phyloP scores from a whole-genome alignment of 2,329 filamentous ascomycete genomes.

The Cadophora malorum region DNA sequence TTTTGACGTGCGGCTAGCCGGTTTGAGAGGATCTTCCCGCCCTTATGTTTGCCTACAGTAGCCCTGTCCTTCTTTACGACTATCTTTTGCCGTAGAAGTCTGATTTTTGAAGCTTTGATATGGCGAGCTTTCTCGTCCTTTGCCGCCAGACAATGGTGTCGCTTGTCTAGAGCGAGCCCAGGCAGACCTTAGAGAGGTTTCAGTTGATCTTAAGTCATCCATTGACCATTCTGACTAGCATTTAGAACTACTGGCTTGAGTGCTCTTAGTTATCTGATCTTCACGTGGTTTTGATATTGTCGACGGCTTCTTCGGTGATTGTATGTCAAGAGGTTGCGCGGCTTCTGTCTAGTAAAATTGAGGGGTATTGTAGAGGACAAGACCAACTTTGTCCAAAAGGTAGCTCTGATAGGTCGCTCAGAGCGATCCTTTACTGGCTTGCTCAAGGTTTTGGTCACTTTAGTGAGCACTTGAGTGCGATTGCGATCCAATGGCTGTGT shows the following conservation, averaged over 20 bases:
- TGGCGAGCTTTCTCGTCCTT: not conserved
- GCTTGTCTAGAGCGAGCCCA: too few species aligned
- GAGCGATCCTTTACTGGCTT: not conserved
- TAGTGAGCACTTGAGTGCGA: not conserved
- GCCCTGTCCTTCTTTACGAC: not conserved
- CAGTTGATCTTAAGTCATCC: not conserved
- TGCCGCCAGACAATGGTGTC: not conserved
- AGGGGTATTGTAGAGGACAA: slow-evolving; percentile 16
- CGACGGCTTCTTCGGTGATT: slow-evolving; percentile 32
- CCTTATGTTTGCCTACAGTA: not conserved
- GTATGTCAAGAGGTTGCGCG: slow-evolving; percentile 2
- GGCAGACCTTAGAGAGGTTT: too few species aligned
- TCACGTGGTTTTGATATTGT: not conserved
- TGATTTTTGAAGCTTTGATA: not conserved
- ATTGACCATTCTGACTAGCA: not conserved
- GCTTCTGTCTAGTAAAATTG: not conserved
- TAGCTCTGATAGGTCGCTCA: not conserved
- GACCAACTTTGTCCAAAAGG: not conserved
- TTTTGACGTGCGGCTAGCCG: not conserved
- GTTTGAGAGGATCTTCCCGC: not conserved
- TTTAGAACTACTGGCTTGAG: not conserved
- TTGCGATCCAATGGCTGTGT: not conserved
- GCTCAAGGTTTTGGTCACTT: not conserved
- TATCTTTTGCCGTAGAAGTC: not conserved
- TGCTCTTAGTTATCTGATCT: not conserved